A percentile compares a stretch with the other conserved stretches of the same genome.
Conservation (phyloP, 257 asterid species). For the Solanum etuberosum region DNA sequence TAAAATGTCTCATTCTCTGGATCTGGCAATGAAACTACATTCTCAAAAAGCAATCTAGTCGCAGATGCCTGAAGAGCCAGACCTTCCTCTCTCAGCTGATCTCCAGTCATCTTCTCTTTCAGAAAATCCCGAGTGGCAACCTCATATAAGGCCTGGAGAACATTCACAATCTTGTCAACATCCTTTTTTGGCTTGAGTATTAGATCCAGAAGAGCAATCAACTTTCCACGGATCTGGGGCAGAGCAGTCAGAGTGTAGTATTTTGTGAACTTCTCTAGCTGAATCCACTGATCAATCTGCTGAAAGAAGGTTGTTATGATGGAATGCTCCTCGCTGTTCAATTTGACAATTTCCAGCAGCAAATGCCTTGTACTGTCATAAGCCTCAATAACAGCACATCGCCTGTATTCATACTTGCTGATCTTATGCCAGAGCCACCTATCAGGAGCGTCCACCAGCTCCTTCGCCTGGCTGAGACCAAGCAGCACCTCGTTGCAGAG, state of each 20-base stretch:
- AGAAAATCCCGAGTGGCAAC: conserved; percentile 79
- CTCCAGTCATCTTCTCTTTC: conserved; percentile 54
- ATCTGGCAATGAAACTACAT: conserved; percentile 64
- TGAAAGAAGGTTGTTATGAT: conserved; percentile 72
- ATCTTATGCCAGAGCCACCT: conserved; percentile 91
- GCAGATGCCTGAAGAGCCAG: conserved; percentile 64
- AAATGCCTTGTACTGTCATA: conserved; percentile 68
- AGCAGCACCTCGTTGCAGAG: conserved; percentile 89
- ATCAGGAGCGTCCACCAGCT: conserved; percentile 96
- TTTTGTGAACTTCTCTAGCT: conserved; percentile 77
- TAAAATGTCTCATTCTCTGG: conserved; percentile 61
- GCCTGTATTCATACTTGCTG: conserved; percentile 79
- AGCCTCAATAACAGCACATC: conserved; percentile 93
- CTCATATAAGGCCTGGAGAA: conserved; percentile 97
- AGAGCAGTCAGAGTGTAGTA: conserved; percentile 59
- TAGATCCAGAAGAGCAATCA: conserved; percentile 65
- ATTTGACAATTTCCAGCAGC: conserved; percentile 60
- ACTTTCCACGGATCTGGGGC: conserved; percentile 57
- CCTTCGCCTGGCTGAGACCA: conserved; percentile 92
- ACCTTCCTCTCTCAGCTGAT: conserved; percentile 87
- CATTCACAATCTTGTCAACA: conserved; percentile 69
- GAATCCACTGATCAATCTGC: conserved; percentile 73
- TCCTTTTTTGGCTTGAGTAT: conserved; percentile 56
- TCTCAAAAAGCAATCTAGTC: conserved; percentile 71
- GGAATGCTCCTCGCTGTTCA: conserved; percentile 74